These are phyloP conservation scores for Bacterosira constricta DNA, from an alignment of 108 stramenopile genomes.

Conservation along the genomic window DNA sequence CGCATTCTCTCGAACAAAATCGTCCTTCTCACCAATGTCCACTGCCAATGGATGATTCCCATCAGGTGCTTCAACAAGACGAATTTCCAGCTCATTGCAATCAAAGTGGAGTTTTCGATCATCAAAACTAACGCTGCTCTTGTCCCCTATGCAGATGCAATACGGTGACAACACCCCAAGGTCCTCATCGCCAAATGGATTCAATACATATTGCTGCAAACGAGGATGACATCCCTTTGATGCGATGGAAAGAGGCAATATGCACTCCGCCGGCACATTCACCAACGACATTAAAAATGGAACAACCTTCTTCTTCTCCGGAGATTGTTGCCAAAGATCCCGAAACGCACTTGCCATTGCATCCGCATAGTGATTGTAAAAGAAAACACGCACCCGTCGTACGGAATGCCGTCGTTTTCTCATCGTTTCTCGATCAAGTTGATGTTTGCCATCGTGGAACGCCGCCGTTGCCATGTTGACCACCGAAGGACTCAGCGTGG, in stretches of 20 bases:
- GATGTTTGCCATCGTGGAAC: slow-evolving; percentile 11
- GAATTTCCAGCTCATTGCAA: slow-evolving; percentile 14
- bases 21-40: background rate
- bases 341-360: slow-evolving; percentile 33
- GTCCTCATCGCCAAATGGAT: slow-evolving; percentile 43
- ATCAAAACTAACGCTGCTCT: slow-evolving; percentile 16
- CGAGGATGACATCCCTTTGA: slow-evolving; percentile 7
- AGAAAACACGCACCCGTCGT: slow-evolving; percentile 57
- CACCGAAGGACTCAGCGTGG: slow-evolving; percentile 7
- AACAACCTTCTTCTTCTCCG: background rate
- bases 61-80: slow-evolving; percentile 22
- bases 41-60: background rate
- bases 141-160: slow-evolving; percentile 77
- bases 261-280: slow-evolving; percentile 64
- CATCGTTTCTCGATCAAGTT: background rate
- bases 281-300: slow-evolving; percentile 24
- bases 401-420: slow-evolving; percentile 43
- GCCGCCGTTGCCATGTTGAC: slow-evolving; percentile 9
- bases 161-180: slow-evolving; percentile 38
- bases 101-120: slow-evolving; percentile 11
- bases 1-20: slow-evolving; percentile 3
- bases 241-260: slow-evolving; percentile 50
- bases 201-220: slow-evolving; percentile 35
- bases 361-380: slow-evolving; percentile 68
- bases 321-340: background rate